Conservation (phyloP, 78 protist genomes). For the Paratrimastix pyriformis region DNA sequence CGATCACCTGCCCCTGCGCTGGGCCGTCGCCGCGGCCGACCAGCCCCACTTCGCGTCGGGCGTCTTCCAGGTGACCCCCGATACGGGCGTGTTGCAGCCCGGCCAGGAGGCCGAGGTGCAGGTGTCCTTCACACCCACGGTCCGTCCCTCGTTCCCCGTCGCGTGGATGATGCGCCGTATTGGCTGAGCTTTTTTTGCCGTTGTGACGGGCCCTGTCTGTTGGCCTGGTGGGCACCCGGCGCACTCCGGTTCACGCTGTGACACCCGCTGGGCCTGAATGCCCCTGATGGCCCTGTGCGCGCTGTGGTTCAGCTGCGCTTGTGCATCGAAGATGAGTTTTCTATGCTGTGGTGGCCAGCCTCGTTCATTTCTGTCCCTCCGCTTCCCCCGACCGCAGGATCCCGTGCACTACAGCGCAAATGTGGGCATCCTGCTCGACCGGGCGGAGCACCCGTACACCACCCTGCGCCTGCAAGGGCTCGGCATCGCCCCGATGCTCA, state of each 20-base stretch:
- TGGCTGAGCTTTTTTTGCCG: too few species aligned
- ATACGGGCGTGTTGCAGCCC: slow-evolving; percentile 22
- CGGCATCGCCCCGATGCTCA: slow-evolving; percentile 35
- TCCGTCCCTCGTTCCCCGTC: too few species aligned
- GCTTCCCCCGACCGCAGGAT: slow-evolving; percentile 26
- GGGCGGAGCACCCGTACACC: slow-evolving; percentile 28
- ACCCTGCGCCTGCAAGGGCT: slow-evolving; percentile 3
- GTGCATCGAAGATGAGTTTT: too few species aligned
- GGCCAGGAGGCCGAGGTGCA: slow-evolving; percentile 4
- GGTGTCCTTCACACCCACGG: slow-evolving; percentile 34
- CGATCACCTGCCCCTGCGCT: neutral
- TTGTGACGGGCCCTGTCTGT: too few species aligned
- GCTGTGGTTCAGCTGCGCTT: too few species aligned
- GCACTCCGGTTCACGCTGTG: too few species aligned
- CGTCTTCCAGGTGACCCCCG: neutral
- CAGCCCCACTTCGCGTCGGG: neutral
- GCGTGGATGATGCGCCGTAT: too few species aligned
- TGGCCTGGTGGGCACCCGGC: too few species aligned
- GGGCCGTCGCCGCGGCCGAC: neutral
- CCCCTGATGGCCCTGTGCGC: too few species aligned
- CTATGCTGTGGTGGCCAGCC: neutral
- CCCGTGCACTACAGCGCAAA: slow-evolving; percentile 22
- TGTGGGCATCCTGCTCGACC: slow-evolving; percentile 26
- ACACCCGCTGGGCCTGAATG: too few species aligned
- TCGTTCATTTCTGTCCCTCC: slow-evolving; percentile 21